Percentiles rank a stretch among this genome's conserved stretches.
These are phyloP conservation scores for Heterococcus sp. DNA, from an alignment of 108 stramenopile species.

Conservation along the genomic window DNA sequence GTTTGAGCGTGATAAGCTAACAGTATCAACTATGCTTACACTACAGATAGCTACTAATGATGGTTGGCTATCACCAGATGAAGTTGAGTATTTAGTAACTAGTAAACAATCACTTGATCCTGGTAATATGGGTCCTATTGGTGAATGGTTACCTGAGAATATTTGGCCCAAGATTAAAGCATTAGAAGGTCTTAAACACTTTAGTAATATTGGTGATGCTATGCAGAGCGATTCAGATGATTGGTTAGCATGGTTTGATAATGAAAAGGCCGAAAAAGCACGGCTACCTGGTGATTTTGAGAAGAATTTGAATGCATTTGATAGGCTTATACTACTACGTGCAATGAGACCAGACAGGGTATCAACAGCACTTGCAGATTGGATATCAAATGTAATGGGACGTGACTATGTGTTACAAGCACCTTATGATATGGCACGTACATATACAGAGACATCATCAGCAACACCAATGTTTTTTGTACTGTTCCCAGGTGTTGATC, in stretches of 20 bases:
- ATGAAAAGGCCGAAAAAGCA: slow-evolving; percentile 25
- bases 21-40: slow-evolving; percentile 46
- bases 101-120: too few relatives aligned
- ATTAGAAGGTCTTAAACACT: slow-evolving; percentile 19
- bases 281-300: slow-evolving; percentile 43
- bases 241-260: slow-evolving; percentile 54
- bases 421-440: slow-evolving; percentile 64
- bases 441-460: slow-evolving; percentile 51
- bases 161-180: slow-evolving; percentile 11
- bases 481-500: slow-evolving; percentile 69
- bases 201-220: slow-evolving; percentile 41
- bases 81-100: slow-evolving; percentile 1
- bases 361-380: slow-evolving; percentile 50
- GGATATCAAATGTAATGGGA: slow-evolving; percentile 60
- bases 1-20: slow-evolving; percentile 51
- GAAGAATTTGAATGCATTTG: slow-evolving; percentile 17
- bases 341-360: slow-evolving; percentile 61
- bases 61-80: background rate
- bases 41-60: slow-evolving; percentile 16
- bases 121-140: too few relatives aligned
- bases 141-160: slow-evolving; percentile 10
- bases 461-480: slow-evolving; percentile 62
- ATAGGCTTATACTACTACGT: slow-evolving; percentile 51
- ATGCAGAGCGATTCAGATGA: slow-evolving; percentile 41
- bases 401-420: slow-evolving; percentile 61